phyloP scores from a whole-genome alignment of 345 rosid species.

The Bruguiera sexangula region DNA sequence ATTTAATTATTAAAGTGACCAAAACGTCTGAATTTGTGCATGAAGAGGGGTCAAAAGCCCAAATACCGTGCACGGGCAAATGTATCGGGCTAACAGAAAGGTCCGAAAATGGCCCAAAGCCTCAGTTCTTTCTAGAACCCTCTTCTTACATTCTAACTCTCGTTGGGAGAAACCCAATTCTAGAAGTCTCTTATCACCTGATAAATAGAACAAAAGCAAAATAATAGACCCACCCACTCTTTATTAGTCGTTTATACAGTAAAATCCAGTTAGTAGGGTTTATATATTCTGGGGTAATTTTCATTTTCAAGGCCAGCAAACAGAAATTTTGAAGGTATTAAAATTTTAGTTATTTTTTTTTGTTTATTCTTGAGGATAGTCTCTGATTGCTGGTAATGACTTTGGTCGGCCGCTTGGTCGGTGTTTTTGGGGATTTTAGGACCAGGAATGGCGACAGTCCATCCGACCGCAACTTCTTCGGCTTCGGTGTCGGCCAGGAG shows the following conservation, averaged over 20 bases:
- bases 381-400: too few species aligned
- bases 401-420: too few species aligned
- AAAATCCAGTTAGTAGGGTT: background rate
- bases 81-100: too few species aligned
- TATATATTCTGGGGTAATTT: background rate
- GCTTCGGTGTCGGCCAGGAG: background rate
- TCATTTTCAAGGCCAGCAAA: background rate
- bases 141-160: background rate
- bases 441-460: background rate
- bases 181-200: conserved; percentile 12
- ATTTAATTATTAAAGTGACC: too few species aligned
- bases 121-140: background rate
- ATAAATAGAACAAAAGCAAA: too few species aligned
- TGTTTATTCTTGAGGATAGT: too few species aligned
- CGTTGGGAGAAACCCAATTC: background rate
- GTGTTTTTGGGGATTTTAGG: background rate
- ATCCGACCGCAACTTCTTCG: background rate
- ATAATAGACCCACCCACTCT: background rate
- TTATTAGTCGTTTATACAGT: too few species aligned
- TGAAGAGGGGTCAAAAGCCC: too few species aligned
- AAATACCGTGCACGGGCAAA: too few species aligned
- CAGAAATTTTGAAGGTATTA: too few species aligned
- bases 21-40: too few species aligned
- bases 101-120: background rate
- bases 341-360: too few species aligned